phyloP scores from a whole-genome alignment of 805 yeast species.

The Blastobotrys parvus region DNA sequence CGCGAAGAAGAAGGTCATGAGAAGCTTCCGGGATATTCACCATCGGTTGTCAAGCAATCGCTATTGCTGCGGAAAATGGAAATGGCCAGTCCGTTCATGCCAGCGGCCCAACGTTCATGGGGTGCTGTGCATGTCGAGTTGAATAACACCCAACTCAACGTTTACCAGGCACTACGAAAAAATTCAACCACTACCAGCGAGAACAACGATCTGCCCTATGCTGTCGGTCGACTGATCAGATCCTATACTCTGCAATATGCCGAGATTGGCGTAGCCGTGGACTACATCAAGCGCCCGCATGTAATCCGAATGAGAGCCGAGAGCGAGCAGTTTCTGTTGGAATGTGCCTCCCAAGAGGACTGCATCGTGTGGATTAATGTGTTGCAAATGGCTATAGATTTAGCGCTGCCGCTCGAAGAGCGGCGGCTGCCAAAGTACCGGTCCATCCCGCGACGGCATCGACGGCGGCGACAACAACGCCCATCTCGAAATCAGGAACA shows the following conservation, averaged over 20 bases:
- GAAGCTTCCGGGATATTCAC: slow-evolving; percentile 52
- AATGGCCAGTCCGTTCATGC: slow-evolving; percentile 69
- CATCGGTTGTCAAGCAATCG: slow-evolving; percentile 57
- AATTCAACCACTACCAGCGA: neutral
- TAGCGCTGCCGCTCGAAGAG: slow-evolving; percentile 64
- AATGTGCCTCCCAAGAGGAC: slow-evolving; percentile 52
- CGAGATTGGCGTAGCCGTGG: slow-evolving; percentile 75
- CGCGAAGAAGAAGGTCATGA: slow-evolving; percentile 31
- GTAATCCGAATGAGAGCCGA: slow-evolving; percentile 74
- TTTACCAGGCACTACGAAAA: slow-evolving; percentile 34
- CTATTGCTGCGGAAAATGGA: slow-evolving; percentile 59
- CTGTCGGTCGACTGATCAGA: slow-evolving; percentile 26
- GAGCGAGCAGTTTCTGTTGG: slow-evolving; percentile 68
- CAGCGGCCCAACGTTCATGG: slow-evolving; percentile 66
- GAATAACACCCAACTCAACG: slow-evolving; percentile 78
- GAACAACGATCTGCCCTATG: slow-evolving; percentile 7
- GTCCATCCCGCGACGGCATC: slow-evolving; percentile 71
- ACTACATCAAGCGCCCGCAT: slow-evolving; percentile 62
- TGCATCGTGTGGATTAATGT: slow-evolving; percentile 75
- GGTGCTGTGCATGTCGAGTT: slow-evolving; percentile 56
- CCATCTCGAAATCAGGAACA: no score
- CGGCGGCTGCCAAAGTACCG: slow-evolving; percentile 70
- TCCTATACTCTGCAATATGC: slow-evolving; percentile 81
- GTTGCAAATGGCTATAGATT: slow-evolving; percentile 65
- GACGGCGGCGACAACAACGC: no score